Conservation (phyloP, 2,329 filamentous ascomycete genomes). For the Sporothrix globosa region DNA sequence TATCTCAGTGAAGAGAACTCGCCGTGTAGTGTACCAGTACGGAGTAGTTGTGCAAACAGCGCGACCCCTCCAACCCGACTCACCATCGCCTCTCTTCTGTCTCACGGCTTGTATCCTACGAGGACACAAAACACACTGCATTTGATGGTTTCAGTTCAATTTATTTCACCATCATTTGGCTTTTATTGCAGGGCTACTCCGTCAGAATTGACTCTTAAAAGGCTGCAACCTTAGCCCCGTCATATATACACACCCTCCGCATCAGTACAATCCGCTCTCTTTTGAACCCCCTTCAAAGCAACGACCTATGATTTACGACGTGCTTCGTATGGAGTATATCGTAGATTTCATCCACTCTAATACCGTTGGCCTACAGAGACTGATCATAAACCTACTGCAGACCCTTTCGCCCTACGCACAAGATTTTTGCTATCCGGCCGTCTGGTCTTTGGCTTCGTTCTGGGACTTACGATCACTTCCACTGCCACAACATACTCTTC, state of each 20-base stretch:
- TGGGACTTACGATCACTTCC: background rate
- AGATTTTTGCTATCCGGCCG: background rate
- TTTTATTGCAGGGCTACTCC: background rate
- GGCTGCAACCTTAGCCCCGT: constrained; percentile 5
- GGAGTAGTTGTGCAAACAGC: constrained; percentile 22
- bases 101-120: constrained; percentile 40
- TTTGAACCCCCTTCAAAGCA: constrained; percentile 27
- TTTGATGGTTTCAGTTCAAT: background rate
- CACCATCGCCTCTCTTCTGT: constrained; percentile 40
- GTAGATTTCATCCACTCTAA: constrained; percentile 31
- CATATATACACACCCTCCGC: constrained; percentile 24
- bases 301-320: constrained; percentile 25
- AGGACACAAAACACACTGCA: constrained; percentile 41
- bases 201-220: background rate
- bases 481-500: background rate
- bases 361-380: constrained; percentile 27
- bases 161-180: background rate
- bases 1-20: constrained; percentile 15
- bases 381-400: constrained; percentile 31
- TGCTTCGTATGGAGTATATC: background rate
- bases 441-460: background rate
- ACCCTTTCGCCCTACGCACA: constrained; percentile 4
- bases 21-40: constrained; percentile 23
- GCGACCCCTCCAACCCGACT: background rate
- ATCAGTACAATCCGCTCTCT: background rate